Evolutionary conservation across 2,329 filamentous ascomycete genomes (phyloP).

Genomic region (Simplicillium sp.): DNA sequence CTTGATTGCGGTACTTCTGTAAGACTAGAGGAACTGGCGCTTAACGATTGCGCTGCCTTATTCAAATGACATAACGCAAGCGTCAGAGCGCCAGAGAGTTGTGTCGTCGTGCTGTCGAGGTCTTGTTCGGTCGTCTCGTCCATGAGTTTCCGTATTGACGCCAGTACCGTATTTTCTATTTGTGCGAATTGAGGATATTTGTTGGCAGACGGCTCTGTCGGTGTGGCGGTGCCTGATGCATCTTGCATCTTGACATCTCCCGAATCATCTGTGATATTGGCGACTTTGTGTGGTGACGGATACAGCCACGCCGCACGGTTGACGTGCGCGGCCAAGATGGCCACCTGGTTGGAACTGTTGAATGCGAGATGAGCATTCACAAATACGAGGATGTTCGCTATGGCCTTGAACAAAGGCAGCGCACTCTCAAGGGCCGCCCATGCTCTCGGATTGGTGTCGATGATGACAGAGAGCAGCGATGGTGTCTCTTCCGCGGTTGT

Average conservation of each 20-base stretch:
- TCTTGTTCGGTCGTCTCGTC: slow-evolving; percentile 54
- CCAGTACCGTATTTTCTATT: slow-evolving; percentile 72
- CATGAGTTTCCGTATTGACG: slow-evolving; percentile 66
- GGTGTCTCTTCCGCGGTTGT: slow-evolving; percentile 50
- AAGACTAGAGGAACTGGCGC: slow-evolving; percentile 40
- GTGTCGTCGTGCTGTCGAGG: slow-evolving; percentile 68
- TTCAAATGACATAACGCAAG: slow-evolving; percentile 86
- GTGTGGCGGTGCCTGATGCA: slow-evolving; percentile 22
- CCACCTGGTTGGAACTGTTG: slow-evolving; percentile 87
- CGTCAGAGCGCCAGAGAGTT: slow-evolving; percentile 84
- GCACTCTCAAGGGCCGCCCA: slow-evolving; percentile 71
- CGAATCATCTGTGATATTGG: slow-evolving; percentile 21
- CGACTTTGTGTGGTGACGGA: slow-evolving; percentile 40
- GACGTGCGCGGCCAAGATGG: slow-evolving; percentile 81
- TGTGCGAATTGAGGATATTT: slow-evolving; percentile 90
- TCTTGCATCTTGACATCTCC: slow-evolving; percentile 52
- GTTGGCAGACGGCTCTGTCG: slow-evolving; percentile 51
- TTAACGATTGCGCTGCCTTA: slow-evolving; percentile 61
- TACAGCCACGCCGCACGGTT: slow-evolving; percentile 87
- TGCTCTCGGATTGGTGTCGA: slow-evolving; percentile 94
- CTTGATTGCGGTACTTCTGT: slow-evolving; percentile 24
- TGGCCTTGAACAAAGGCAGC: slow-evolving; percentile 71
- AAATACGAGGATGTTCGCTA: slow-evolving; percentile 88
- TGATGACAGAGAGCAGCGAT: slow-evolving; percentile 79
- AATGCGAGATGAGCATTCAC: slow-evolving; percentile 94